phyloP scores from a whole-genome alignment of 345 rosid species.

The Moricandia moricandioides region DNA sequence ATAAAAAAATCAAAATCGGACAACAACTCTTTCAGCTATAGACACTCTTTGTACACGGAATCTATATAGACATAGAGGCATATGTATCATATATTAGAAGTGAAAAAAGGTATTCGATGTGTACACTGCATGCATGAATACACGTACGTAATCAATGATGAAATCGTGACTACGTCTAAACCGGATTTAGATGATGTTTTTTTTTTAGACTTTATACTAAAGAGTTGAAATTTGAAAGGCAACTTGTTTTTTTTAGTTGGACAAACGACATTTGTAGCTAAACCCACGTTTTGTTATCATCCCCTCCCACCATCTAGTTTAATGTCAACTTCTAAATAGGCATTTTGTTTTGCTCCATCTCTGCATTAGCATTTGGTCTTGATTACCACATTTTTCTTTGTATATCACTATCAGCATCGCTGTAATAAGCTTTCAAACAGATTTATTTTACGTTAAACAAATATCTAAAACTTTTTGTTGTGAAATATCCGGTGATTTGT shows the following conservation, averaged over 20 bases:
- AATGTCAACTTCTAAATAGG: background rate
- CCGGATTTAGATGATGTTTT: background rate
- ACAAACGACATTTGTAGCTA: background rate
- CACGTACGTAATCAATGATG: background rate
- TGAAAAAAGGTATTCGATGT: background rate
- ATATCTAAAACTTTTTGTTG: background rate
- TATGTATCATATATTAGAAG: background rate
- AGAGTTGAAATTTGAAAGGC: background rate
- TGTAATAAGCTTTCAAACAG: background rate
- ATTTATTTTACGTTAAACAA: background rate
- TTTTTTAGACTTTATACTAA: background rate
- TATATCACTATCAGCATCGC: background rate
- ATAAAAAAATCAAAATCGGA: conserved; percentile 11
- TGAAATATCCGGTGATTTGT: background rate
- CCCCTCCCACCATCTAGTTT: background rate
- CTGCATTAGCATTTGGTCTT: background rate
- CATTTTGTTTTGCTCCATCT: background rate
- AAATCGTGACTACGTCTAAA: conserved; percentile 6
- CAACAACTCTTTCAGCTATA: background rate
- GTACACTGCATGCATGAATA: background rate
- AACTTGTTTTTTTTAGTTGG: background rate
- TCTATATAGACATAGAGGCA: background rate
- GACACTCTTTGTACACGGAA: background rate
- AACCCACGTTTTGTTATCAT: background rate
- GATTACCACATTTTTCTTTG: background rate